Conservation (phyloP, 129 eudicot species). For the Centella asiatica region DNA sequence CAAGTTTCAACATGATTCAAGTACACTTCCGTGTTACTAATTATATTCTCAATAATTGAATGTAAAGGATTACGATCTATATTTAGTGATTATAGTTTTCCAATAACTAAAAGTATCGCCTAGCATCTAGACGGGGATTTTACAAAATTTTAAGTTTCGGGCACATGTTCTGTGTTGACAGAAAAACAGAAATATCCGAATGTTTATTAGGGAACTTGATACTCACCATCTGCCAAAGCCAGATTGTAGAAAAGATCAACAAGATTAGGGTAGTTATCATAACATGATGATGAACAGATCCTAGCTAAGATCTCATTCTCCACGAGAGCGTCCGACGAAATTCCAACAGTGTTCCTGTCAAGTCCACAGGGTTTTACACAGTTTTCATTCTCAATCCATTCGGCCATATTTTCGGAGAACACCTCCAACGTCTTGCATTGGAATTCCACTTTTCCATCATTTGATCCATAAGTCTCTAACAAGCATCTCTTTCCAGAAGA, state of each 20-base stretch:
- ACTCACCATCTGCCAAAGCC: constrained; percentile 56
- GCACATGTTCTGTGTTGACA: no score
- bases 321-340: constrained; percentile 72
- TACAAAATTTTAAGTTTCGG: background rate
- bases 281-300: constrained; percentile 72
- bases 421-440: constrained; percentile 62
- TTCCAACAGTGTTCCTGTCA: constrained; percentile 51
- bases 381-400: constrained; percentile 54
- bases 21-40: no score
- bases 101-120: no score
- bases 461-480: constrained; percentile 52
- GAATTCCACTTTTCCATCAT: constrained; percentile 51
- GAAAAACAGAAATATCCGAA: background rate
- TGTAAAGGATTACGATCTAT: no score
- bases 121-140: no score
- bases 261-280: constrained; percentile 64
- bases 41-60: no score
- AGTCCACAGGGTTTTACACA: constrained; percentile 71
- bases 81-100: no score
- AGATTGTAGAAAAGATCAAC: constrained; percentile 89
- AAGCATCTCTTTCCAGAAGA: constrained; percentile 84
- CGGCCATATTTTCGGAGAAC: constrained; percentile 42
- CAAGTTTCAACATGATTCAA: no score
- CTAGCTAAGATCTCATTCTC: constrained; percentile 43
- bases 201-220: background rate